A percentile compares a stretch with the other conserved stretches of the same genome.
phyloP scores from a whole-genome alignment of 805 yeast species.

The Isabelozyma rhagii region DNA sequence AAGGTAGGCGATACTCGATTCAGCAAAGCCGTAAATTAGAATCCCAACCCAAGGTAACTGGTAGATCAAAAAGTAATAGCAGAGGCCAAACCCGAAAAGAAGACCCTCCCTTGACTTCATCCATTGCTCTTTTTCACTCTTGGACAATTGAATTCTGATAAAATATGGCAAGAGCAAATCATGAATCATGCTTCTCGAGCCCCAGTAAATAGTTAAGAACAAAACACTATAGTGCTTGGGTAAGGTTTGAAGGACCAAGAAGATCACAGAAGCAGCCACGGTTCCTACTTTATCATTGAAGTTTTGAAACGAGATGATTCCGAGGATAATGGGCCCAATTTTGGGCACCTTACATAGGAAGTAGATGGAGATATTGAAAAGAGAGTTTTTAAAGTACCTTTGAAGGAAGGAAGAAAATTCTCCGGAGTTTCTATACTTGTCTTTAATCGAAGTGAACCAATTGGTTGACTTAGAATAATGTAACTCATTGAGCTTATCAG shows the following conservation, averaged over 20 bases:
- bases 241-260: constrained; percentile 28
- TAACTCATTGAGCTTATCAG: constrained; percentile 1
- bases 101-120: constrained; percentile 51
- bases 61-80: constrained; percentile 40
- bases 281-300: constrained; percentile 47
- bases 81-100: constrained; percentile 53
- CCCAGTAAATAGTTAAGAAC: constrained; percentile 44
- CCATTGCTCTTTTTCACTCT: constrained; percentile 47
- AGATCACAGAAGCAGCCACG: constrained; percentile 37
- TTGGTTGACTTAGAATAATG: neutral
- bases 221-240: constrained; percentile 34
- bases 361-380: constrained; percentile 26
- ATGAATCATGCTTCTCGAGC: constrained; percentile 40
- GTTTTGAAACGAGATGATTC: constrained; percentile 40
- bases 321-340: constrained; percentile 40
- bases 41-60: constrained; percentile 45
- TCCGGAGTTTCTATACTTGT: constrained; percentile 11
- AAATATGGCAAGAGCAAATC: constrained; percentile 53
- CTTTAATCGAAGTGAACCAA: constrained; percentile 2
- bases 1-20: constrained; percentile 51
- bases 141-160: constrained; percentile 41
- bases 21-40: constrained; percentile 50
- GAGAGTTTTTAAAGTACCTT: constrained; percentile 18
- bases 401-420: constrained; percentile 17
- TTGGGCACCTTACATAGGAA: constrained; percentile 37